A percentile compares a stretch with the other conserved stretches of the same genome.
Evolutionary conservation across 345 rosid genomes (phyloP).

Genomic region (Ricinus communis): DNA sequence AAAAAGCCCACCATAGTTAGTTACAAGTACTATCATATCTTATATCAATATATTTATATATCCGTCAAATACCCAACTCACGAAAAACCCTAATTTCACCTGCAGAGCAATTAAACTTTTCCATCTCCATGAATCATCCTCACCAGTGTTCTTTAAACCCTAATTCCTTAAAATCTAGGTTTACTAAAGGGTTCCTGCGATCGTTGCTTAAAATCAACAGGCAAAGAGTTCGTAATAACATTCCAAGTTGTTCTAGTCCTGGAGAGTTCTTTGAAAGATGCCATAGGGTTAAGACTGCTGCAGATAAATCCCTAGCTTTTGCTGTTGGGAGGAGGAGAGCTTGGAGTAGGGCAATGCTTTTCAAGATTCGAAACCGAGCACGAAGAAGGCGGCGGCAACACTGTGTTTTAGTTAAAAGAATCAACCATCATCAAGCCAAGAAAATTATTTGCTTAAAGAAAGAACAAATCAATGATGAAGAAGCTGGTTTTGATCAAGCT

Average conservation of each 20-base stretch:
- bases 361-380: slow-evolving; percentile 27
- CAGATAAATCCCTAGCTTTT: slow-evolving; percentile 51
- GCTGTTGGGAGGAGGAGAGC: slow-evolving; percentile 48
- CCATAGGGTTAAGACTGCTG: slow-evolving; percentile 45
- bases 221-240: not conserved
- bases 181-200: slow-evolving; percentile 41
- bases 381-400: not conserved
- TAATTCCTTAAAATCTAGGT: slow-evolving; percentile 39
- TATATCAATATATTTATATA: too few relatives aligned
- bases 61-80: not conserved
- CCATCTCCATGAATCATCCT: slow-evolving; percentile 28
- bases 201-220: slow-evolving; percentile 38
- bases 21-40: not conserved
- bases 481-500: slow-evolving; percentile 6
- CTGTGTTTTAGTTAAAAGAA: slow-evolving; percentile 10
- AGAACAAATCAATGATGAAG: not conserved
- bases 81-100: slow-evolving; percentile 29
- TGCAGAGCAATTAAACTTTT: too few relatives aligned
- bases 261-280: slow-evolving; percentile 25
- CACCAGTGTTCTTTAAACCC: slow-evolving; percentile 16
- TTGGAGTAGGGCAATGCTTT: slow-evolving; percentile 51
- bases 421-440: not conserved
- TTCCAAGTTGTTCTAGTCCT: not conserved
- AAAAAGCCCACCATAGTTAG: not conserved
- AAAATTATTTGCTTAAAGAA: not conserved